Evolutionary conservation across 1,139 yeast genomes (phyloP), one percentile per base, ranked within the genome.

Genomic region (Debaryomycetaceae sp.): DNA sequence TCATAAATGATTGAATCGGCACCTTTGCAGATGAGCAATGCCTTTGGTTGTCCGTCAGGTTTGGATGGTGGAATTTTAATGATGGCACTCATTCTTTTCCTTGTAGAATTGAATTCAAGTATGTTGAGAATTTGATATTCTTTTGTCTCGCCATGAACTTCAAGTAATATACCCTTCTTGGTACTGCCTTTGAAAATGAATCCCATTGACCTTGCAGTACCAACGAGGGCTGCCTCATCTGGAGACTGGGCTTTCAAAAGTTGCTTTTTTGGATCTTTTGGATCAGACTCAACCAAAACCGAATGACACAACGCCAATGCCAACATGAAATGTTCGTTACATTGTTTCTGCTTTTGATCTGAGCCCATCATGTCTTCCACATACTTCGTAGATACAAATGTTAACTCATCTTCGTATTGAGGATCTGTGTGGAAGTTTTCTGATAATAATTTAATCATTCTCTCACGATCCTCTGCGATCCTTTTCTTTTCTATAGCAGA

Each of bases 1-100:
- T 61, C 60, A 46, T 73, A 73, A 33, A 73, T 73, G 28, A 71
- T 63, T 4, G 75, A 69, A 51, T 73, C 78, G 0, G 78, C 78
- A 41, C 78, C 78, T 52, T 73, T 73, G 56, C 77, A 72, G 36
- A 71, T 63, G 42, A 72, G 61, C 28, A 71, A 57, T 1, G 73
- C 75, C 38, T 58, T 70, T 6, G 67, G 63, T 47, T 65, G 68
- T 15, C 56, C 71, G 14, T 56, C 52, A 17, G 57, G 60, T 11
- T 48, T 48, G 19, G 55, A 59, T n/a, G 60, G 52, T 6, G 81
- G 80, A 3, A 68, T 59, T 78, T 86, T 71, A 33, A 91, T 77
- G 49, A 92, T 87, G 11, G 92, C 89, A 72, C 96, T 87, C 98
- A 91, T 92, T 70, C 98, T 66, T 54, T 71, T 72, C 52, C 78